A percentile compares a stretch with the other conserved stretches of the same genome.
Conservation (phyloP, 306 rosid genomes). For the Astragalus membranaceus region DNA sequence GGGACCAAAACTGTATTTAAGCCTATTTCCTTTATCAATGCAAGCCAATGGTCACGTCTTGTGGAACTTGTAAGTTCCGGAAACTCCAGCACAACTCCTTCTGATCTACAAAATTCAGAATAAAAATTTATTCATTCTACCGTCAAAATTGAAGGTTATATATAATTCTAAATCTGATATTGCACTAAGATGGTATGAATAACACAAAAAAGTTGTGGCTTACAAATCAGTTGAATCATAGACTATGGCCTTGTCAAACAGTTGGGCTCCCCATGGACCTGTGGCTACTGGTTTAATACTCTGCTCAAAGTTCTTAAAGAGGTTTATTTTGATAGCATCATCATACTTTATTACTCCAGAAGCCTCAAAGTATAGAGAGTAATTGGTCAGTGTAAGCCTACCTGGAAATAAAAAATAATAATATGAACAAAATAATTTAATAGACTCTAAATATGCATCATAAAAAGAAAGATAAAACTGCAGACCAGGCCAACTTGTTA, state of each 20-base stretch:
- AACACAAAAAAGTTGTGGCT: constrained; percentile 30
- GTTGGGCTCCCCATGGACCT: constrained; percentile 97
- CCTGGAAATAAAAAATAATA: no score
- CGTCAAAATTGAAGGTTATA: not conserved
- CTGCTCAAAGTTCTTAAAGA: constrained; percentile 43
- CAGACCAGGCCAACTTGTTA: no score
- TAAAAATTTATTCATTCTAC: not conserved
- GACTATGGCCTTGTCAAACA: constrained; percentile 81
- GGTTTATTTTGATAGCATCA: constrained; percentile 76
- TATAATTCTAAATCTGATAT: not conserved
- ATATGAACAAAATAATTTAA: no score
- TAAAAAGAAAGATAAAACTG: no score
- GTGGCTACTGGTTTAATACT: constrained; percentile 59
- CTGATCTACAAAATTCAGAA: constrained; percentile 31
- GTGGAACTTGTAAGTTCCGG: constrained; percentile 90
- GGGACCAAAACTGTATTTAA: no score
- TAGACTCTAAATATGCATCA: no score
- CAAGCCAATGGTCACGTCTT: constrained; percentile 94
- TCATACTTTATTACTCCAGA: constrained; percentile 64
- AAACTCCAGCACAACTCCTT: constrained; percentile 49
- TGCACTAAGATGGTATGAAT: not conserved
- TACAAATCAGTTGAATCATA: constrained; percentile 61
- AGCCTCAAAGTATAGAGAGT: constrained; percentile 93
- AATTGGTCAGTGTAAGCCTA: no score
- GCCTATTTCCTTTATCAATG: constrained; percentile 62